Percentiles rank a stretch among this genome's conserved stretches.
Evolutionary conservation across 2,329 filamentous ascomycete genomes (phyloP).

Genomic region (Dactylonectria estremocensis): DNA sequence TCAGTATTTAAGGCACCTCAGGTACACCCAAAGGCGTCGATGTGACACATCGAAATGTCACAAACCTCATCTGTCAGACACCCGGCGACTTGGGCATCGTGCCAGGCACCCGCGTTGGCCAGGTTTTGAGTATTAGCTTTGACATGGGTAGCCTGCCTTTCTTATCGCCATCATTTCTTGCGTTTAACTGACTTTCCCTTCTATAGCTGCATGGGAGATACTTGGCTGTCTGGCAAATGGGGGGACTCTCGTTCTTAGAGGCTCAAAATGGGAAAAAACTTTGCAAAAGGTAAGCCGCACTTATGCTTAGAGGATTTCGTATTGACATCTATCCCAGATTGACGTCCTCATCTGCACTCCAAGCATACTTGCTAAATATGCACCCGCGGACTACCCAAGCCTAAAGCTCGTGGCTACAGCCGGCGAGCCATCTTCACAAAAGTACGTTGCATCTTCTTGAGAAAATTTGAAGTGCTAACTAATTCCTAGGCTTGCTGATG

Average conservation of each 20-base stretch:
- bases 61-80: slow-evolving; percentile 66
- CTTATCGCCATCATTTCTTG: not conserved
- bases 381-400: slow-evolving; percentile 62
- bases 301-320: rapidly evolving
- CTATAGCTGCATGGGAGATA: slow-evolving; percentile 71
- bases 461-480: not conserved
- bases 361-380: slow-evolving; percentile 67
- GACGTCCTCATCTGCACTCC: slow-evolving; percentile 70
- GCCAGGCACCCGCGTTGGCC: slow-evolving; percentile 66
- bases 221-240: slow-evolving; percentile 70
- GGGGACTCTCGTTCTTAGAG: slow-evolving; percentile 67
- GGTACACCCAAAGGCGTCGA: slow-evolving; percentile 73
- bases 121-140: slow-evolving; percentile 71
- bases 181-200: not conserved
- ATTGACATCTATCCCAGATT: slow-evolving; percentile 53
- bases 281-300: slow-evolving; percentile 57
- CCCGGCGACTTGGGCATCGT: slow-evolving; percentile 67
- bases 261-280: slow-evolving; percentile 64
- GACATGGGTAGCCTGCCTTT: slow-evolving; percentile 68
- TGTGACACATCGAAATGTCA: slow-evolving; percentile 68
- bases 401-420: slow-evolving; percentile 68
- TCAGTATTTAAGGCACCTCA: slow-evolving; percentile 64
- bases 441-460: slow-evolving; percentile 46
- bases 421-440: slow-evolving; percentile 66
- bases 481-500: slow-evolving; percentile 61